phyloP scores from a whole-genome alignment of 345 rosid genomes.

The Turnera subulata region DNA sequence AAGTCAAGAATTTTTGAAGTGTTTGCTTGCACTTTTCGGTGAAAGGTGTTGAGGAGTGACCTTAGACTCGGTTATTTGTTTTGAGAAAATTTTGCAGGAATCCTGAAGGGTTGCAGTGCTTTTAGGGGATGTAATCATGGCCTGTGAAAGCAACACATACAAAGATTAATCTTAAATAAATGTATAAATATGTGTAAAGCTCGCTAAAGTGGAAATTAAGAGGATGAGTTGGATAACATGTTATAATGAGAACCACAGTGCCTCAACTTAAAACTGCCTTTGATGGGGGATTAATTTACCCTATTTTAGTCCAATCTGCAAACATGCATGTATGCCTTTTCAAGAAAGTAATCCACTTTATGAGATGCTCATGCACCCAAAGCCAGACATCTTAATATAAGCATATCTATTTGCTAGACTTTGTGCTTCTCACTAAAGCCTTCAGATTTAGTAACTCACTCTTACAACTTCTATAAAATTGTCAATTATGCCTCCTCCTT shows the following conservation, averaged over 20 bases:
- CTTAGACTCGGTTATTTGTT: conserved; percentile 21
- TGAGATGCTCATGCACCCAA: no score
- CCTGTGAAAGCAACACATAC: no score
- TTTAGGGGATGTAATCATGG: conserved; percentile 49
- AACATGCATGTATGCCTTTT: no score
- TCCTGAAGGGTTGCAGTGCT: conserved; percentile 49
- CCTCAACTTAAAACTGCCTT: not conserved
- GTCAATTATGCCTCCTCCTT: no score
- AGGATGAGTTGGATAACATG: conserved; percentile 33
- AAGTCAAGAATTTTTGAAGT: conserved; percentile 38
- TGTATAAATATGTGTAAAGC: conserved; percentile 31
- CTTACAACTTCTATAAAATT: no score
- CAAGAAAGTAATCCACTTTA: no score
- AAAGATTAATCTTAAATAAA: conserved; percentile 25
- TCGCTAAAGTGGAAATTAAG: conserved; percentile 17
- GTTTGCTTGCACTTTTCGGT: conserved; percentile 52
- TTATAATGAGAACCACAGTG: conserved; percentile 23
- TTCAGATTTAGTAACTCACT: no score
- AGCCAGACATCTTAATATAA: not conserved
- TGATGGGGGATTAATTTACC: no score
- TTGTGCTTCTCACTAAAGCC: no score
- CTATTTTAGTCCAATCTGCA: no score
- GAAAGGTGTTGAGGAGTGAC: conserved; percentile 32
- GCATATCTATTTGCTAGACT: no score
- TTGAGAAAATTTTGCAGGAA: conserved; percentile 40